These are phyloP conservation scores for Skeletonema menzelii DNA, from an alignment of 108 stramenopile species.

Conservation along the genomic window DNA sequence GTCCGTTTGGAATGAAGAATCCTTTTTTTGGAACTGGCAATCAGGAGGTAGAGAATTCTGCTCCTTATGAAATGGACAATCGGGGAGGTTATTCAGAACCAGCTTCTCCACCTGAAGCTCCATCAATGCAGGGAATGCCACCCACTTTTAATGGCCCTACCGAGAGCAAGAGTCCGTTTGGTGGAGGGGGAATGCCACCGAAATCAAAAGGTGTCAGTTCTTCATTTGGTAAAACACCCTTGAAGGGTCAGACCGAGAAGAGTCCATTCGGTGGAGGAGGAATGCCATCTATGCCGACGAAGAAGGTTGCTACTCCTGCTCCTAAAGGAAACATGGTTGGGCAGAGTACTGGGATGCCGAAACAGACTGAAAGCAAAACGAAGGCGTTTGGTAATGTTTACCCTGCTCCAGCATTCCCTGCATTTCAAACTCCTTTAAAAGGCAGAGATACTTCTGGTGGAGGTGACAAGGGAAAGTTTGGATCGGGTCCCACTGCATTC, in stretches of 20 bases:
- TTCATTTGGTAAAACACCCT: background rate
- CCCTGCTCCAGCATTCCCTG: background rate
- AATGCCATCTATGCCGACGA: background rate
- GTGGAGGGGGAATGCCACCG: background rate
- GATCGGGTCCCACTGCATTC: background rate
- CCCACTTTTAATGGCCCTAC: background rate
- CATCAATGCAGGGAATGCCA: background rate
- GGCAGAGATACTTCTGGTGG: background rate
- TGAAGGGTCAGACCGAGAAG: background rate
- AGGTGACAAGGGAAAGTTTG: background rate
- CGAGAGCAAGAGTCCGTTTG: background rate
- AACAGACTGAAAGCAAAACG: background rate
- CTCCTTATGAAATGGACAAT: background rate
- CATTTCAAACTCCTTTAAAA: background rate
- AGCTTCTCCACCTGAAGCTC: background rate
- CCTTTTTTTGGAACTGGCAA: background rate
- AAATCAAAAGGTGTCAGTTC: background rate
- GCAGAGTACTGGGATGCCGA: background rate
- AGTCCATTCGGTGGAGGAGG: background rate
- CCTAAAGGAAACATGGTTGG: background rate
- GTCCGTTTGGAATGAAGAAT: background rate
- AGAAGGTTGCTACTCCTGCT: background rate
- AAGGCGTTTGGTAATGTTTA: background rate
- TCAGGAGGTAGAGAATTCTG: background rate
- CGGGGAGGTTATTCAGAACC: background rate